Evolutionary conservation across 2,329 filamentous ascomycete genomes (phyloP), one percentile per base, ranked within the genome.

Genomic region (Talaromyces funiculosus): DNA sequence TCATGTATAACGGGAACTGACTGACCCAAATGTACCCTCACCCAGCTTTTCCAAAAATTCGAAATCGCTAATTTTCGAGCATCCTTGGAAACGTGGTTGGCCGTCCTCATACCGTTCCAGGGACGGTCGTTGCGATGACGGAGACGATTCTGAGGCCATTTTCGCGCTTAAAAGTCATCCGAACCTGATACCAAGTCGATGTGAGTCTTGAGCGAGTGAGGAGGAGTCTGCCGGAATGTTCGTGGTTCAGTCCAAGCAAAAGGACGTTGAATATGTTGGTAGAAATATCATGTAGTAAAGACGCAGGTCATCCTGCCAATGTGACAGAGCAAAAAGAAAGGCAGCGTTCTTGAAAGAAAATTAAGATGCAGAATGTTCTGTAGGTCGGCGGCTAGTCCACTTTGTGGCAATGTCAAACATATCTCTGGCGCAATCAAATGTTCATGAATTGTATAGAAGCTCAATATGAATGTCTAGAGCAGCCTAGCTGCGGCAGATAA

Each of bases 21-120:
- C 60, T 67, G 77, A 90, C 87, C 93, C 93, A 77, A 97, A 97
- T 22, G 93, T 97, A 63, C 93, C 93, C 74, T 97, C 93, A 67
- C 93, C 93, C 60, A 99, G 84, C 85, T 79, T 79, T 53, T 69
- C 72, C 54, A 74, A 56, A 53, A 75, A 77, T 57, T 73, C 72
- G 62, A 74, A 77, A 37, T 78, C 72, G 16, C 71, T 71, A 43
- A 77, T 77, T 45, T 70, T 73, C 53, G 92, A 94, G 80, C 93
- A 97, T 64, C 94, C 94, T 57, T 82, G 81, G 73, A 95, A 99
- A 65, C 84, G 87, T 69, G 73, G 78, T 72, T 71, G 78, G 63
- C 74, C 83, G 71, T 76, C 69, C 61, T 67, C 68, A 53, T 74
- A 69, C 45, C 75, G 76, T 66, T 84, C 82, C 42, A 81, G 72